Evolutionary conservation across 1,284 basidiomycete species (phyloP).

Genomic region (Rhodotorula sp.): DNA sequence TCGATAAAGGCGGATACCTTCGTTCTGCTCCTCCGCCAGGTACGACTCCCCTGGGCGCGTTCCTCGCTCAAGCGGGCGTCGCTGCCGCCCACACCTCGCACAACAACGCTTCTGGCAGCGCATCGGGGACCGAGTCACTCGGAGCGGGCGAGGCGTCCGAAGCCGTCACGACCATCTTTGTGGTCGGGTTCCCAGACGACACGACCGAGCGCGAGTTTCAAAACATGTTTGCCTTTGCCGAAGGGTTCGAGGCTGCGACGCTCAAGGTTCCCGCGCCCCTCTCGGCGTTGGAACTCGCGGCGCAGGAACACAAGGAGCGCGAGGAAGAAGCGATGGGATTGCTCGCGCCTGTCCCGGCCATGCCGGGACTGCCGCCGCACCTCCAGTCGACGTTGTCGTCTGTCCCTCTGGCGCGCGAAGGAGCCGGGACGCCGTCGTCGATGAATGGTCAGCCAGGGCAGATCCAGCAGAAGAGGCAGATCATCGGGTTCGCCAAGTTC

Average conservation of each 20-base stretch:
- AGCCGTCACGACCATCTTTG: conserved; percentile 77
- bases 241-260: conserved; percentile 94
- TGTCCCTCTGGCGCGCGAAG: background rate
- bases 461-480: conserved; percentile 62
- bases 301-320: background rate
- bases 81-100: background rate
- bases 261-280: conserved; percentile 81
- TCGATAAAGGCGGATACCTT: background rate
- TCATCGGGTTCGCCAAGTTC: conserved; percentile 98
- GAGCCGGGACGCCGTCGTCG: background rate
- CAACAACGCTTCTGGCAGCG: background rate
- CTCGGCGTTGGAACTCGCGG: conserved; percentile 40
- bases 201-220: conserved; percentile 91
- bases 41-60: background rate
- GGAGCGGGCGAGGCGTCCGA: background rate
- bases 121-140: background rate
- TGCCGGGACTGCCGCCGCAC: conserved; percentile 11
- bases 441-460: conserved; percentile 12
- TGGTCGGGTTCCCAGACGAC: conserved; percentile 97
- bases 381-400: background rate
- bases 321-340: conserved; percentile 1
- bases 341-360: conserved; percentile 44
- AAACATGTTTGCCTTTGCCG: conserved; percentile 97
- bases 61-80: background rate
- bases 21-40: background rate